phyloP scores from a whole-genome alignment of 1,284 basidiomycete genomes.

The Wallemia hederae region DNA sequence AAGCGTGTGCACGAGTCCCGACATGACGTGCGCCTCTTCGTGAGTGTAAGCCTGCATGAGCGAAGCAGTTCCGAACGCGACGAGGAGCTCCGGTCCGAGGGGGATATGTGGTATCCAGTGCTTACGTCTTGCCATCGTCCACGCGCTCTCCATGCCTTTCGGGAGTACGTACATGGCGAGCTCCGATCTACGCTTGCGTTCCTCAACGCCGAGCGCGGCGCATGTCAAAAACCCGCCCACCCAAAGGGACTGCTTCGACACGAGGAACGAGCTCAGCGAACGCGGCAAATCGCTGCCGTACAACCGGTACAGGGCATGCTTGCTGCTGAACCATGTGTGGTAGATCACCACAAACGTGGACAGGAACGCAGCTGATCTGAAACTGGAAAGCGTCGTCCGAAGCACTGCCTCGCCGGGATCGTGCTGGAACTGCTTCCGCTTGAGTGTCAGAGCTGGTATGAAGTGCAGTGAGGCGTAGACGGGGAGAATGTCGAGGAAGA shows the following conservation, averaged over 20 bases:
- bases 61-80: background rate
- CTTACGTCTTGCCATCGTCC: conserved; percentile 45
- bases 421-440: conserved; percentile 27
- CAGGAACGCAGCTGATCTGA: conserved; percentile 64
- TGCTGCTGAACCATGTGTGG: conserved; percentile 51
- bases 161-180: conserved; percentile 85
- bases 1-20: background rate
- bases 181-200: conserved; percentile 46
- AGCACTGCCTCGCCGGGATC: conserved; percentile 34
- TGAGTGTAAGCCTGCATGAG: background rate
- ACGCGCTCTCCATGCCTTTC: conserved; percentile 62
- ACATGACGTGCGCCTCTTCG: background rate
- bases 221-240: conserved; percentile 45
- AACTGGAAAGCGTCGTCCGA: conserved; percentile 37
- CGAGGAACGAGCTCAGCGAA: conserved; percentile 25
- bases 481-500: conserved; percentile 51
- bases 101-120: conserved; percentile 38
- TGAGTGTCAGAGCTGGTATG: conserved; percentile 54
- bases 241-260: conserved; percentile 42
- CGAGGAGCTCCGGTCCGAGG: conserved; percentile 19
- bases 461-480: conserved; percentile 71
- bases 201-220: conserved; percentile 58
- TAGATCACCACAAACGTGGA: conserved; percentile 59
- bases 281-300: conserved; percentile 16
- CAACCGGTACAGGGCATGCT: conserved; percentile 26